Base-by-base conservation (phyloP, 495 filamentous ascomycete genomes). In the Evansstolkia leycettana region DNA sequence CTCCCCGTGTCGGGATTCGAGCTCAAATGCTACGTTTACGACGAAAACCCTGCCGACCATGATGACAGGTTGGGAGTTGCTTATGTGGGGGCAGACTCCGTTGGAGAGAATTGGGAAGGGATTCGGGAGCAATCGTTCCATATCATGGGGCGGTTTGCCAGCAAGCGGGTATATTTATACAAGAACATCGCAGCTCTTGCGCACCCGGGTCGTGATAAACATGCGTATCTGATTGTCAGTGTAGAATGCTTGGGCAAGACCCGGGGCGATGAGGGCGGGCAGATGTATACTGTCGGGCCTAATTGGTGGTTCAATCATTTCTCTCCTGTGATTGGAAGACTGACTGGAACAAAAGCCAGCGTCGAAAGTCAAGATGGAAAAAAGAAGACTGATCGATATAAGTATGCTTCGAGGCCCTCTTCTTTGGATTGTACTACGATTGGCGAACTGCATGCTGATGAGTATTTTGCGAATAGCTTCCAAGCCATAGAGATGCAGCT, bases 401-500 rank as follows among this genome's bases (percentile, higher is more conserved):
- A 87, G 80, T 82, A 58, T 28, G 75, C 63, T n/a, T n/a, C n/a
- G n/a, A n/a, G n/a, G n/a, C n/a, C n/a, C n/a, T 12, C 25, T 24
- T 12, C 11, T 8, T 26, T 16, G 7, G 24, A 26, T 26, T 26
- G 7, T 6, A 7, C 6, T 7, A 26, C 24, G 24, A 11, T 6
- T 14, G 12, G 2, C 17, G 2, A 29, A 36, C 33, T 23, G 19
- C 3, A 23, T 17, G 20, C 20, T 23, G 20, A 23, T 48, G 42
- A 33, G 47, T 28, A 24, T 27, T 5, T n/a, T 15, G 11, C 18
- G n/a, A n/a, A n/a, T n/a, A 87, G 81, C 53, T 96, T 96, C 60
- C 85, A 93, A 70, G 85, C 89, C 25, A 90, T 88, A 52, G 80
- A 94, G 42, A 76, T 96, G 30, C 89, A 95, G 42, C 70, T 96